A percentile compares a stretch with the other conserved stretches of the same genome.
These are phyloP conservation scores for Nakaseomyces kungkrabaensis DNA, from an alignment of 1,139 yeast species.

Conservation along the genomic window DNA sequence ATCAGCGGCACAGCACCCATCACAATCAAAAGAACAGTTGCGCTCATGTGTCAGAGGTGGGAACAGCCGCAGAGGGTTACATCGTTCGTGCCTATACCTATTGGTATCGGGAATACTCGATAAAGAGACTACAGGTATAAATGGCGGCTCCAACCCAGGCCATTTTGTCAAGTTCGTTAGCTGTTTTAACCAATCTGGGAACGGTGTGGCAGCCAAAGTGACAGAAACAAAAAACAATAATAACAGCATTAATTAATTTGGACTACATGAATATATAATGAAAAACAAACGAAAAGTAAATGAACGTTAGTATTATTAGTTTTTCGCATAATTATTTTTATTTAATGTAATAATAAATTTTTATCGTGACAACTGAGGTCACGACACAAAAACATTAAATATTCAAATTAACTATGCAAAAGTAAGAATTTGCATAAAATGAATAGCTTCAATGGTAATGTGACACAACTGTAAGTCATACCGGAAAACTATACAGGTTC, in stretches of 20 bases:
- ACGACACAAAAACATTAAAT: not conserved
- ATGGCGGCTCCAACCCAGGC: conserved; percentile 84
- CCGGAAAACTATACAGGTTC: too few relatives aligned
- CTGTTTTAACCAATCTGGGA: conserved; percentile 71
- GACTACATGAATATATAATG: too few relatives aligned
- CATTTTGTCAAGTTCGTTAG: conserved; percentile 65
- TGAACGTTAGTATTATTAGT: too few relatives aligned
- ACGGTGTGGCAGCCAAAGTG: conserved; percentile 32
- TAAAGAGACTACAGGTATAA: conserved; percentile 65
- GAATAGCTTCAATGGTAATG: not conserved
- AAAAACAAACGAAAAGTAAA: too few relatives aligned
- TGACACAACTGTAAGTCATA: too few relatives aligned
- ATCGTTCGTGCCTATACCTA: conserved; percentile 49
- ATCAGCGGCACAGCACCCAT: conserved; percentile 62
- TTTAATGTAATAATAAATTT: too few relatives aligned
- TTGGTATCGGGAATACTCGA: conserved; percentile 39
- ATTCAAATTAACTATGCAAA: not conserved
- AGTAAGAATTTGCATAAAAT: not conserved
- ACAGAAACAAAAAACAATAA: not conserved
- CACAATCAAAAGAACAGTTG: conserved; percentile 79
- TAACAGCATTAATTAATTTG: not conserved
- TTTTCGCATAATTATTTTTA: too few relatives aligned
- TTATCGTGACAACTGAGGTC: too few relatives aligned
- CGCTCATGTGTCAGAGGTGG: not conserved
- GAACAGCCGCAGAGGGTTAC: conserved; percentile 32